Evolutionary conservation across 2,329 filamentous ascomycete genomes (phyloP).

Genomic region (Cladosporium sp.): DNA sequence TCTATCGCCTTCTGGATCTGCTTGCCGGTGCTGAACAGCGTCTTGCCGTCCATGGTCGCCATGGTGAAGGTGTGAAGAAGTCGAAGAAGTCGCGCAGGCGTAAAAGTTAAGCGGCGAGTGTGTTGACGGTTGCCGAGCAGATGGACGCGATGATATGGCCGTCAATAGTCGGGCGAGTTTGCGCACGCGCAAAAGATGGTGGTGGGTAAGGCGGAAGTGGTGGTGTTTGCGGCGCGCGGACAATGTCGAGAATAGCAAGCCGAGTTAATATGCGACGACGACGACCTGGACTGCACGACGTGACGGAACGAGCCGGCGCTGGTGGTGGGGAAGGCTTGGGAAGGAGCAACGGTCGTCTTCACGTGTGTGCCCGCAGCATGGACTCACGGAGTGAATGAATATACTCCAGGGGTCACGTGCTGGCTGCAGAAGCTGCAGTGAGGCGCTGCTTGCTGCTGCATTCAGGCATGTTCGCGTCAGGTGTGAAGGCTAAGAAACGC

Average conservation of each 20-base stretch:
- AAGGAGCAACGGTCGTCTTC: conserved; percentile 7
- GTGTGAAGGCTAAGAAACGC: not conserved
- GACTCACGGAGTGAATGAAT: not conserved
- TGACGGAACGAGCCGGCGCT: conserved; percentile 1
- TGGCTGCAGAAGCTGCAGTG: not conserved
- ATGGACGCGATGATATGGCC: not conserved
- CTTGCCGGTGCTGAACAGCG: conserved; percentile 75
- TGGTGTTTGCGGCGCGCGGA: not conserved
- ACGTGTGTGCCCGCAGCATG: not conserved
- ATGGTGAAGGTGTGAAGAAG: not conserved
- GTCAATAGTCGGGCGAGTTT: not conserved
- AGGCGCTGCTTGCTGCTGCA: not conserved
- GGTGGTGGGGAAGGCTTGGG: not conserved
- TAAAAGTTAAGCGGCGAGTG: not conserved
- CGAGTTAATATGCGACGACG: conserved; percentile 9
- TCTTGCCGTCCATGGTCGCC: conserved; percentile 72
- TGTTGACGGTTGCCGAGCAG: not conserved
- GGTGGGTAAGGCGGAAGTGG: not conserved
- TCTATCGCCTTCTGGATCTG: conserved; percentile 76
- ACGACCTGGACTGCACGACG: not conserved
- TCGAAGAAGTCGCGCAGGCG: conserved; percentile 1
- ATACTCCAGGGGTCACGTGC: not conserved
- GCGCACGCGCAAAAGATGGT: not conserved
- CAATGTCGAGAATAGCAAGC: not conserved
- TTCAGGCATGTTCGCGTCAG: not conserved